phyloP scores from a whole-genome alignment of 1,139 yeast species.

The Pichia sp. region DNA sequence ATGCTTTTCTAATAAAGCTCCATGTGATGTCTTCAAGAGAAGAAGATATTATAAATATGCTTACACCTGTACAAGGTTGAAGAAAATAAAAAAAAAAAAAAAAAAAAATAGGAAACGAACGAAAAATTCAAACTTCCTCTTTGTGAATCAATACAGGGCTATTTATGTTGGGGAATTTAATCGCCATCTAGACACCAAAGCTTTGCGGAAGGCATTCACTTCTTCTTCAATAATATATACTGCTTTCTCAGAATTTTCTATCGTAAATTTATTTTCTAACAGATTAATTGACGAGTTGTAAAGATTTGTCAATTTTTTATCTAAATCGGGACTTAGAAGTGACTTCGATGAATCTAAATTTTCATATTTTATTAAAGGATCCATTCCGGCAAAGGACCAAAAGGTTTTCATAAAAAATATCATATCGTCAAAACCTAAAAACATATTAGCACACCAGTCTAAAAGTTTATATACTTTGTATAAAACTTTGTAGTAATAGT shows the following conservation, averaged over 20 bases:
- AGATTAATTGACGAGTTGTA: background rate
- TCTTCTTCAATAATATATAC: background rate
- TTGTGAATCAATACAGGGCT: conserved; percentile 34
- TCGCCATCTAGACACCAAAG: background rate
- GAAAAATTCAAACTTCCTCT: conserved; percentile 34
- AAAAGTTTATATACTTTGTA: conserved; percentile 1
- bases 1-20: too few relatives aligned
- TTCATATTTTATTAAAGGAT: background rate
- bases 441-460: conserved; percentile 1
- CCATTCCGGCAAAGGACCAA: background rate
- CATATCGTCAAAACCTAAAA: conserved; percentile 10
- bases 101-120: background rate
- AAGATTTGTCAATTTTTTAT: background rate
- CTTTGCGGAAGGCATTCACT: background rate
- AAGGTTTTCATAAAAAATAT: background rate
- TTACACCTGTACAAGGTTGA: too few relatives aligned
- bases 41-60: too few relatives aligned
- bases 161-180: background rate
- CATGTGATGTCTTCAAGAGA: too few relatives aligned
- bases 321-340: background rate
- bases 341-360: background rate
- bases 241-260: background rate
- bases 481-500: conserved; percentile 2
- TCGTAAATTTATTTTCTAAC: conserved; percentile 14
- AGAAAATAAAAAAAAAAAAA: background rate